Base-by-base conservation (phyloP, 305 asterid species). In the Coffea humblotiana region DNA sequence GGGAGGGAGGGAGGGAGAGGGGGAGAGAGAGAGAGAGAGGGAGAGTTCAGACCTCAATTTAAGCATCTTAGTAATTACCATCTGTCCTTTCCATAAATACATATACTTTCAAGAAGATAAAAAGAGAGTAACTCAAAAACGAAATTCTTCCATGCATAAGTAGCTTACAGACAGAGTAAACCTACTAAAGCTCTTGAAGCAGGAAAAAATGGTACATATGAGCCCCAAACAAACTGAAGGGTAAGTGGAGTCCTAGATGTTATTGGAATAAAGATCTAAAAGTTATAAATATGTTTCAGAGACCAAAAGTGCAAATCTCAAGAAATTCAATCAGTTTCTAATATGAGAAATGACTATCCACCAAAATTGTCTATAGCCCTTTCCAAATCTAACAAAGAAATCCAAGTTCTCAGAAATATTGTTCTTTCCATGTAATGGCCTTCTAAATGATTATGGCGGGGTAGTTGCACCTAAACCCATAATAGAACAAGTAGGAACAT, bases 11-110 rank as follows among this genome's bases (percentile, higher is more conserved):
- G 32, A 32, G 32, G 32, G 32, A 29, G 32, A 1, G 32, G 1
- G 32, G 32, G 32, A 29, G 32, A 1, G 32, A 32, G 32, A 32
- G 32, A 32, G 32, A 32, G 32, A 63, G 45, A 60, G 9, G 52
- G 78, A 66, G 66, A 0, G 11, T 72, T 29, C 76, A 51, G 65
- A 80, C 45, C 77, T 72, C 27, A 60, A 78, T 58, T 77, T 27
- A 12, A n/a, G 77, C 37, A 37, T 61, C 12, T 72, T 49, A 43
- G 23, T 29, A 7, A 19, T 61, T 25, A 63, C 64, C 23, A 43
- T 70, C 70, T 5, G 19, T 1, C 29, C 8, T 21, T 65, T 70
- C 56, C 58, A 69, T 37, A 56, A 6, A 67, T 32, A 3, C 52
- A 27, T n/a, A 21, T 2, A 58, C n/a, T 35, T 45, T 2, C 58